Evolutionary conservation across 2,329 filamentous ascomycete species (phyloP), one percentile per base, ranked within the genome.

Genomic region (Xylaria sp.): DNA sequence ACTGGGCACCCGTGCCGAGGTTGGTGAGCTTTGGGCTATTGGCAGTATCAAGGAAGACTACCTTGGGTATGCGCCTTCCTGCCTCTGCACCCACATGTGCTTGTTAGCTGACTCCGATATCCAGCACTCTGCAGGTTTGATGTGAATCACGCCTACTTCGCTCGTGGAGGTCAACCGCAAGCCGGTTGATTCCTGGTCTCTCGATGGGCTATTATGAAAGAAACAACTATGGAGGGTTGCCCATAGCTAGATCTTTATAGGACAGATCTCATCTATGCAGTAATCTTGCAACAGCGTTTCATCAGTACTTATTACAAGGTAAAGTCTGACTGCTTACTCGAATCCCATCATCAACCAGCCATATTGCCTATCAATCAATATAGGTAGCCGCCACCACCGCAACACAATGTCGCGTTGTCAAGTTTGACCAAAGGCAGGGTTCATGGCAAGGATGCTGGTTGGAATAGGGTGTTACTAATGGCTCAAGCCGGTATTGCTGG

Each of bases 1-100:
- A 72, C 93, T 98, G 75, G 96, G 96, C 81, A 92, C 95, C 60
- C 90, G 97, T 81, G 94, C 93, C 72, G 96, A 98, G 80, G 93
- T 98, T 61, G 94, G 93, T 71, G 92, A 93, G 79, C 97, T 99
- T 88, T 98, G 92, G 87, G 96, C 95, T 46, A 97, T 99, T 80
- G 96, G 94, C 69, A 98, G 94, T 75, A 98, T 99, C 84, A 97
- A 97, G 83, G 95, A 91, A 78, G 90, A 92, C 78, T 92, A 90
- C 77, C 85, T 92, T 49, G 90, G 90, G 90, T 91, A 85, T 63
- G 66, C 66, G 70, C 59, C 59, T 68, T 55, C 36, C 55, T 58
- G 31, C 56, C 48, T 58, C 33, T 20, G 23, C 28, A 3, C 59
- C 12, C 52, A 43, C 13, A 33, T 25, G 31, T 20, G 31, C 62